phyloP scores from a whole-genome alignment of 2,329 filamentous ascomycete species.

The Taxawa tesnikishii region DNA sequence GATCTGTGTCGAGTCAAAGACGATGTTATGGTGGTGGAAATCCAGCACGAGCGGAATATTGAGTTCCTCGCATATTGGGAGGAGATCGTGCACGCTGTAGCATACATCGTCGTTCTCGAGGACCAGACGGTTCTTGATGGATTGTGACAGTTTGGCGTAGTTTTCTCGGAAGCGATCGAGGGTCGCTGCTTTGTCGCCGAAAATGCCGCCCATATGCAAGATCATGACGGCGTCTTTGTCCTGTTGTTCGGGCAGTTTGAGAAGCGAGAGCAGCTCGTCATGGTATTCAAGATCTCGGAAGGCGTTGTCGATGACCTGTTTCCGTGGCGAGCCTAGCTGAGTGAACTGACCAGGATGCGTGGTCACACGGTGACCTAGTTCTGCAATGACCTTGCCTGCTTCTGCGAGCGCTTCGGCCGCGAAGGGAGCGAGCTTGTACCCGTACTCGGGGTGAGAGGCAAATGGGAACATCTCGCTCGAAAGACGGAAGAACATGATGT shows the following conservation, averaged over 20 bases:
- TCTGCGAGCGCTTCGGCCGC: slow-evolving; percentile 66
- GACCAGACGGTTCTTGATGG: slow-evolving; percentile 69
- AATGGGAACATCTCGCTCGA: slow-evolving; percentile 98
- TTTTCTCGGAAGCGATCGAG: slow-evolving; percentile 67
- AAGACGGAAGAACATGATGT: slow-evolving; percentile 83
- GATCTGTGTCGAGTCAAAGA: slow-evolving; percentile 61
- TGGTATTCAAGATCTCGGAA: slow-evolving; percentile 81
- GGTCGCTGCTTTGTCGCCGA: slow-evolving; percentile 73
- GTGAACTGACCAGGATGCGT: slow-evolving; percentile 91
- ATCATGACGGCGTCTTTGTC: slow-evolving; percentile 89
- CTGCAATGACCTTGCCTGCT: slow-evolving; percentile 61
- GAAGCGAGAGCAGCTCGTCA: slow-evolving; percentile 66
- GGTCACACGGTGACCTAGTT: slow-evolving; percentile 73
- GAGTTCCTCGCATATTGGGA: slow-evolving; percentile 86
- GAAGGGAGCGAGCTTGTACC: slow-evolving; percentile 75
- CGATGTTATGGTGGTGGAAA: slow-evolving; percentile 90
- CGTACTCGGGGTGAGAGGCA: slow-evolving; percentile 75
- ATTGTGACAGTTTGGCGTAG: slow-evolving; percentile 53
- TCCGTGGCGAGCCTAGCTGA: slow-evolving; percentile 72
- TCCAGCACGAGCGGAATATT: slow-evolving; percentile 88
- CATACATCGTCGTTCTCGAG: slow-evolving; percentile 90
- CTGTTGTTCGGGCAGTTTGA: slow-evolving; percentile 65
- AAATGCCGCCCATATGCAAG: slow-evolving; percentile 81
- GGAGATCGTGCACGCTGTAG: slow-evolving; percentile 82
- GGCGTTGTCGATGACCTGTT: slow-evolving; percentile 63